A percentile compares a stretch with the other conserved stretches of the same genome.
phyloP scores from a whole-genome alignment of 768 basidiomycete genomes.

The Xerocomellus chrysenteron region DNA sequence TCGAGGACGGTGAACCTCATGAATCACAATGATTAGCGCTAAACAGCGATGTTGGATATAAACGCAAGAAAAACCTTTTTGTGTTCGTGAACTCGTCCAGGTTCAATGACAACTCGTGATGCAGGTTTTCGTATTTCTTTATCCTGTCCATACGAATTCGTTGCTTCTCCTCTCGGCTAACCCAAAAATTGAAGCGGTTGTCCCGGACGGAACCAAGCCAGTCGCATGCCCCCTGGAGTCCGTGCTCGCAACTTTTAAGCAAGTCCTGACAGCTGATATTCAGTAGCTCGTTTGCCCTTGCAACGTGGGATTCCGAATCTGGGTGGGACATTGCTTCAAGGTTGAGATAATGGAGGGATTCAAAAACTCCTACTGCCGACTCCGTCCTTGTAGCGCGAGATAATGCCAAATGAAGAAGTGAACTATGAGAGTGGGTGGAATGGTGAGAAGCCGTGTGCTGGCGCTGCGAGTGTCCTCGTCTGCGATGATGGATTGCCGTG shows the following conservation, averaged over 20 bases:
- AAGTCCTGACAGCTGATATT: slow-evolving; percentile 54
- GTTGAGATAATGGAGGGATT: slow-evolving; percentile 67
- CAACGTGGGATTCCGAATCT: slow-evolving; percentile 41
- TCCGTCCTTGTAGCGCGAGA: slow-evolving; percentile 39
- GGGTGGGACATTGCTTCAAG: slow-evolving; percentile 62
- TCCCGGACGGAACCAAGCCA: slow-evolving; percentile 50
- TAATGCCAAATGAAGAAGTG: slow-evolving; percentile 40
- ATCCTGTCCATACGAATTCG: slow-evolving; percentile 35
- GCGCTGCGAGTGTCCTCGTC: slow-evolving; percentile 12
- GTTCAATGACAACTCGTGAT: slow-evolving; percentile 34
- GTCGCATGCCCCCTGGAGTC: slow-evolving; percentile 40
- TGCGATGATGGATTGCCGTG: neutral
- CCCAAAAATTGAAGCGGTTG: slow-evolving; percentile 40
- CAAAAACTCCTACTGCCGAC: slow-evolving; percentile 68
- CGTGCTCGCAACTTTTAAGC: slow-evolving; percentile 42
- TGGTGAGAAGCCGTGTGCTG: slow-evolving; percentile 19
- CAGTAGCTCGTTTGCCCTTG: slow-evolving; percentile 45
- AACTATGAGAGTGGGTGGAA: slow-evolving; percentile 36
- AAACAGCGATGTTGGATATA: neutral
- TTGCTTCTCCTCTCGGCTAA: slow-evolving; percentile 29
- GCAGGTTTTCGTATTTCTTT: slow-evolving; percentile 37
- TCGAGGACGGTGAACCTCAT: slow-evolving; percentile 49
- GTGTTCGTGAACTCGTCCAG: slow-evolving; percentile 49
- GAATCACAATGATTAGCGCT: slow-evolving; percentile 22
- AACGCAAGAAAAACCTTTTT: slow-evolving; percentile 42